Conservation (phyloP, 2,329 filamentous ascomycete species). For the Phoma sp. region DNA sequence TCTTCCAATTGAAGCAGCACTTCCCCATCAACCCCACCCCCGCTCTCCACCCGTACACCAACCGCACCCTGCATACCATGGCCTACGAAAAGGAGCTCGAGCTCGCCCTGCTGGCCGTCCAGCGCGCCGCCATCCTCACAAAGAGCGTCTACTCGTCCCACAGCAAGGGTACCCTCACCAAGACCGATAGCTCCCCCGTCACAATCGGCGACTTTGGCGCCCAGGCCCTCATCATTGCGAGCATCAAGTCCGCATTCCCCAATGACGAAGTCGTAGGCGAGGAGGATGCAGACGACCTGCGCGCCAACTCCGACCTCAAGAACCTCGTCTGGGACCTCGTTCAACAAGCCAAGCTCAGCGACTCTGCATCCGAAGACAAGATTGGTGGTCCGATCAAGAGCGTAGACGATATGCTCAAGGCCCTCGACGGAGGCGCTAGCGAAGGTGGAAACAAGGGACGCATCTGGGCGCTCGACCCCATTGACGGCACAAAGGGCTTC, state of each 20-base stretch:
- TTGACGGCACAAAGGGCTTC: constrained; percentile 98
- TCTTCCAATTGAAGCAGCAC: constrained; percentile 42
- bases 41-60: constrained; percentile 16
- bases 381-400: constrained; percentile 74
- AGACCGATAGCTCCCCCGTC: constrained; percentile 94
- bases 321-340: constrained; percentile 87
- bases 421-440: constrained; percentile 68
- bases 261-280: constrained; percentile 91
- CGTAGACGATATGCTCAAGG: constrained; percentile 68
- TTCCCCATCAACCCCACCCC: constrained; percentile 34
- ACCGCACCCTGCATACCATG: constrained; percentile 42
- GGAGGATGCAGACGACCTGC: constrained; percentile 85
- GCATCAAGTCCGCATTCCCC: constrained; percentile 89
- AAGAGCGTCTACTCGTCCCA: constrained; percentile 84
- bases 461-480: constrained; percentile 96
- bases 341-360: constrained; percentile 71
- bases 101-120: constrained; percentile 86
- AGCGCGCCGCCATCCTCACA: constrained; percentile 78
- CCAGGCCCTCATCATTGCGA: constrained; percentile 92
- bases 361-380: constrained; percentile 68
- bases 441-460: constrained; percentile 75
- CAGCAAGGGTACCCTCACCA: constrained; percentile 91
- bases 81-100: constrained; percentile 78
- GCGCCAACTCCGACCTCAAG: constrained; percentile 72
- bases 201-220: constrained; percentile 98